Evolutionary conservation across 2,329 filamentous ascomycete genomes (phyloP).

Genomic region (Botrytis fabae): DNA sequence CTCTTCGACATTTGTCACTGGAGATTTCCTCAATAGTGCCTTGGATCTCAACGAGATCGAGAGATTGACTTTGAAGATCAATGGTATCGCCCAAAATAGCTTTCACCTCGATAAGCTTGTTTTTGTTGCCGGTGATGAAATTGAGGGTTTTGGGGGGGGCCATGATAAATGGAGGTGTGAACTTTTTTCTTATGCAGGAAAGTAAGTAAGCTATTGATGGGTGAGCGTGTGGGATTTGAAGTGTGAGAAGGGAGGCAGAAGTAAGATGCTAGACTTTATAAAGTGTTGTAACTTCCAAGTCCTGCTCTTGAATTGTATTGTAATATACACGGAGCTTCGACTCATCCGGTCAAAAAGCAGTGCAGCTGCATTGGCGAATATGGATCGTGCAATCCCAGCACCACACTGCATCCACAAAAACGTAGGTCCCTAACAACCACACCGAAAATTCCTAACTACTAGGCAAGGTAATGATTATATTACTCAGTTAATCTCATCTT

Average conservation of each 20-base stretch:
- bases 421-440: background rate
- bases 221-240: background rate
- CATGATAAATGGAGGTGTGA: constrained; percentile 9
- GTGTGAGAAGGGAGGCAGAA: background rate
- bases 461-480: background rate
- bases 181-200: background rate
- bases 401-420: background rate
- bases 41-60: constrained; percentile 89
- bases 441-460: background rate
- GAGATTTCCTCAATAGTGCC: constrained; percentile 92
- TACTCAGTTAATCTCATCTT: no score
- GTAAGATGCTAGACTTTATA: background rate
- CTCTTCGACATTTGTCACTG: constrained; percentile 78
- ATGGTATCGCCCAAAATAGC: constrained; percentile 76
- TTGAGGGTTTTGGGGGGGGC: constrained; percentile 57
- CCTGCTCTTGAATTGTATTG: background rate
- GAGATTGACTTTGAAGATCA: constrained; percentile 67
- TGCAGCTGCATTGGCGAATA: background rate
- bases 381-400: constrained; percentile 17
- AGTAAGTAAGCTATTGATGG: background rate
- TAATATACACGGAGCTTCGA: background rate
- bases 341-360: constrained; percentile 5
- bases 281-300: background rate
- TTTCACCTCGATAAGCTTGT: constrained; percentile 88
- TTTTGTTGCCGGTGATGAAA: constrained; percentile 95